Percentiles rank a stretch among this genome's conserved stretches.
phyloP scores from a whole-genome alignment of 2,329 filamentous ascomycete species.

The Mariannaea sp. region DNA sequence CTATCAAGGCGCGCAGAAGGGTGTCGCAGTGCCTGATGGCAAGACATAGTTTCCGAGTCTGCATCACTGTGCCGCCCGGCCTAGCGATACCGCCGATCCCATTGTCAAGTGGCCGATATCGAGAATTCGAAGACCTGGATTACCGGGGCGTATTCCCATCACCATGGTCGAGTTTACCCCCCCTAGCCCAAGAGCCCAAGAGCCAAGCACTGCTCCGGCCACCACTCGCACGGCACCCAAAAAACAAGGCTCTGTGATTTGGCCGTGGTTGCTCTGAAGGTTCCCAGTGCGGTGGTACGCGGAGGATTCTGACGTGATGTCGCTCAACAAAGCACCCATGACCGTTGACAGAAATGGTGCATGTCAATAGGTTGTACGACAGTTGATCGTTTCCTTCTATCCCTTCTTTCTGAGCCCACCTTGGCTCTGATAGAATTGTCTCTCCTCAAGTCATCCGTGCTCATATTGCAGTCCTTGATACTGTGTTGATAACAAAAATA shows the following conservation, averaged over 20 bases:
- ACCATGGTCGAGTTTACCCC: background rate
- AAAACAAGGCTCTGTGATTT: slow-evolving; percentile 6
- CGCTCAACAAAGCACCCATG: slow-evolving; percentile 2
- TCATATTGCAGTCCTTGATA: background rate
- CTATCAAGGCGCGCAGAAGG: background rate
- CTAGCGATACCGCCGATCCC: slow-evolving; percentile 25
- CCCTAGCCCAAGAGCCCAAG: slow-evolving; percentile 1
- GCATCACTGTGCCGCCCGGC: slow-evolving; percentile 14
- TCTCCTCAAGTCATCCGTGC: slow-evolving; percentile 2
- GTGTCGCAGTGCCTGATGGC: background rate
- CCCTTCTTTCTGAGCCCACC: too few species aligned
- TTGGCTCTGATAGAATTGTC: background rate
- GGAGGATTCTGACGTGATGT: background rate
- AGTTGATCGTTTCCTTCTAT: background rate
- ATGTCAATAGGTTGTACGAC: background rate
- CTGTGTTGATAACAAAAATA: background rate
- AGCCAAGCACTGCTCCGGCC: slow-evolving; percentile 1
- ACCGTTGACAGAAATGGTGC: background rate
- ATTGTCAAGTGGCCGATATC: slow-evolving; percentile 18
- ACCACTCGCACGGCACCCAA: slow-evolving; percentile 4
- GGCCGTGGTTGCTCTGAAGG: background rate
- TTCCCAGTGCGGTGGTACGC: slow-evolving; percentile 11
- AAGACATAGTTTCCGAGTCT: slow-evolving; percentile 25
- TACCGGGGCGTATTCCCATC: slow-evolving; percentile 10
- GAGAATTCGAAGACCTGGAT: slow-evolving; percentile 12